Evolutionary conservation across 768 basidiomycete genomes (phyloP).

Genomic region (Xanthoconium stramineum): DNA sequence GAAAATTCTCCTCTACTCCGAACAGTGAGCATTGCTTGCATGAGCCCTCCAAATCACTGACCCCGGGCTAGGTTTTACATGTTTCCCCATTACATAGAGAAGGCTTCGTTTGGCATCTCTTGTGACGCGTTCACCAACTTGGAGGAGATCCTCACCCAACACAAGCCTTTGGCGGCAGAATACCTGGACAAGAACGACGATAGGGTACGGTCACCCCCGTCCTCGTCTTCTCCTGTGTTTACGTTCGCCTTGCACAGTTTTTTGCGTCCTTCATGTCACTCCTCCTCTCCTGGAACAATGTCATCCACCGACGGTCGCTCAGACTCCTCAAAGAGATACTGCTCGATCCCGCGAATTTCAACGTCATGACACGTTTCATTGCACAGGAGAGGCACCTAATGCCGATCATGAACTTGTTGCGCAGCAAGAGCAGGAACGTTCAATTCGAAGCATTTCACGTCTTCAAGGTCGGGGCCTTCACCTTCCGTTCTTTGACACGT

Average conservation of each 20-base stretch:
- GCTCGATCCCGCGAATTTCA: slow-evolving; percentile 95
- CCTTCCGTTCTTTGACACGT: not conserved
- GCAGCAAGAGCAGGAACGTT: slow-evolving; percentile 98
- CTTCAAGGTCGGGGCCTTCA: slow-evolving; percentile 75
- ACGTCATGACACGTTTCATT: slow-evolving; percentile 97
- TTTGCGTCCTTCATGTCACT: slow-evolving; percentile 92
- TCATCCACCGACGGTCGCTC: slow-evolving; percentile 97
- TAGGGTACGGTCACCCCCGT: slow-evolving; percentile 50
- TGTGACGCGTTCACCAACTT: slow-evolving; percentile 97
- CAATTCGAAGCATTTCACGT: slow-evolving; percentile 99
- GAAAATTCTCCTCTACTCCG: slow-evolving; percentile 86
- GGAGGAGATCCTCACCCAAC: slow-evolving; percentile 94
- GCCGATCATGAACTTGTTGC: slow-evolving; percentile 99
- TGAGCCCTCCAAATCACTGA: not conserved
- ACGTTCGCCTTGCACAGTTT: slow-evolving; percentile 53
- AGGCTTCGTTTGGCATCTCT: slow-evolving; percentile 97
- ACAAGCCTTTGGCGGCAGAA: slow-evolving; percentile 96
- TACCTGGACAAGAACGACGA: slow-evolving; percentile 98
- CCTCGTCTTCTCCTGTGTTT: not conserved
- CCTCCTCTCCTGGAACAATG: slow-evolving; percentile 91
- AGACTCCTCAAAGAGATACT: slow-evolving; percentile 97
- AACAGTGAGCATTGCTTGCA: slow-evolving; percentile 64
- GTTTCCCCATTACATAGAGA: slow-evolving; percentile 96
- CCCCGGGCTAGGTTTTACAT: slow-evolving; percentile 76
- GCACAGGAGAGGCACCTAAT: slow-evolving; percentile 93